These are phyloP conservation scores for Fusarium citri DNA, from an alignment of 2,329 filamentous ascomycete species.

Conservation along the genomic window DNA sequence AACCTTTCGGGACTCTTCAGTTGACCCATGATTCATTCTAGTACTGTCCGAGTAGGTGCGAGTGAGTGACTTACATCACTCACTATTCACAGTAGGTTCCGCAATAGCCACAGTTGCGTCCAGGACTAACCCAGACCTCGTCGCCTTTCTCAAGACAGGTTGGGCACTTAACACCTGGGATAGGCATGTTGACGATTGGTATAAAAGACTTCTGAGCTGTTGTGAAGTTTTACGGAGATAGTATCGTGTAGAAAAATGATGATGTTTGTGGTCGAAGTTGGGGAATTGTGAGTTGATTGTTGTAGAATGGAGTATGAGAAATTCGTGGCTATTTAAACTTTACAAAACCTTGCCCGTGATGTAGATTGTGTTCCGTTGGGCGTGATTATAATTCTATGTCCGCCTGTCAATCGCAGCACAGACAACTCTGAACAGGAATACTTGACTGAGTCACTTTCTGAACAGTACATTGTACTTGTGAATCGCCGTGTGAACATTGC, in stretches of 20 bases:
- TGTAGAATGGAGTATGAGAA: accelerated
- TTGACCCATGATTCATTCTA: too few species aligned
- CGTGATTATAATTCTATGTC: neutral
- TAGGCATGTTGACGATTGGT: neutral
- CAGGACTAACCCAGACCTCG: neutral
- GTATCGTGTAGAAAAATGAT: neutral
- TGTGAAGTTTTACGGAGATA: neutral
- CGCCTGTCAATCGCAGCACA: neutral
- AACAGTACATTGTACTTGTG: too few species aligned
- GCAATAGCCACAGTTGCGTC: neutral
- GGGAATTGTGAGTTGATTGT: neutral
- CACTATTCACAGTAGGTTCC: neutral
- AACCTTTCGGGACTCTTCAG: too few species aligned
- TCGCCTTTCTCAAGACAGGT: neutral
- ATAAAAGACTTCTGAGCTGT: accelerated
- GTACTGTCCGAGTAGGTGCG: too few species aligned
- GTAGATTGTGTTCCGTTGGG: neutral
- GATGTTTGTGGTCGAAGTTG: neutral
- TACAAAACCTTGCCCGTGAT: accelerated
- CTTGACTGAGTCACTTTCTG: neutral
- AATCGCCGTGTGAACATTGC: too few species aligned
- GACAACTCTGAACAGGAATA: neutral
- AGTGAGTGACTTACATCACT: too few species aligned
- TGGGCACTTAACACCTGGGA: neutral
- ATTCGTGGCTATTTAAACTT: neutral